Evolutionary conservation across 345 rosid species (phyloP), one percentile per base, ranked within the genome.

Genomic region (Reutealis trisperma): DNA sequence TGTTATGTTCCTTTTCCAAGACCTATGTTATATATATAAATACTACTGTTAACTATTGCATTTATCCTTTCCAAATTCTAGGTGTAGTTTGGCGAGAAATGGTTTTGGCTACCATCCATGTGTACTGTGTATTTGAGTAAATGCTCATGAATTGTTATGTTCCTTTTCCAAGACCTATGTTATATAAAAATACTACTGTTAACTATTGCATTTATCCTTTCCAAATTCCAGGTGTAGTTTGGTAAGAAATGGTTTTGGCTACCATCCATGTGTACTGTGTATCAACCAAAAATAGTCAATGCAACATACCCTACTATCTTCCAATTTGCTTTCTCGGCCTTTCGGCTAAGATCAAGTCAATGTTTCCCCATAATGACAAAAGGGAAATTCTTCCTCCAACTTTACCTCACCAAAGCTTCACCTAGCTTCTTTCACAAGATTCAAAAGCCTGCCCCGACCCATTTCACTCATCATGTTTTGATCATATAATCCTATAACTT

Each of bases 281-380:
- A 2, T 34, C 24, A 10, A 45, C 55, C 67, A 10, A 47, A 49
- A 13, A 62, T 62, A 25, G 76, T 74, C 77, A 27, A 73, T 57
- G 52, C 52, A 58, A 52, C 37, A 19, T 2, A 44, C 0, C 5
- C 21, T 42, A 21, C 8, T 1, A 24, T 5, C 14, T 57, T 72
- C 64, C 75, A 41, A 72, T 1, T 1, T 16, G 32, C 60, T 51
- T 74, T 12, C 45, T 49, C 22, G 25, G 30, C 57, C 71, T 67
- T 75, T 67, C 44, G 14, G 78, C 73, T 41, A 65, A 37, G n/a
- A 16, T 68, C 57, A 52, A 66, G 72, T 54, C 78, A 55, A 42
- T n/a, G 18, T 32, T 34, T 19, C 15, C 41, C 42, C 8, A 54
- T 37, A 55, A 24, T 25, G 51, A 67, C 73, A 67, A 67, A 57